Evolutionary conservation across 192 early-diverging fungal genomes (phyloP), one percentile per base, ranked within the genome.

Genomic region (Coemansia sp.): DNA sequence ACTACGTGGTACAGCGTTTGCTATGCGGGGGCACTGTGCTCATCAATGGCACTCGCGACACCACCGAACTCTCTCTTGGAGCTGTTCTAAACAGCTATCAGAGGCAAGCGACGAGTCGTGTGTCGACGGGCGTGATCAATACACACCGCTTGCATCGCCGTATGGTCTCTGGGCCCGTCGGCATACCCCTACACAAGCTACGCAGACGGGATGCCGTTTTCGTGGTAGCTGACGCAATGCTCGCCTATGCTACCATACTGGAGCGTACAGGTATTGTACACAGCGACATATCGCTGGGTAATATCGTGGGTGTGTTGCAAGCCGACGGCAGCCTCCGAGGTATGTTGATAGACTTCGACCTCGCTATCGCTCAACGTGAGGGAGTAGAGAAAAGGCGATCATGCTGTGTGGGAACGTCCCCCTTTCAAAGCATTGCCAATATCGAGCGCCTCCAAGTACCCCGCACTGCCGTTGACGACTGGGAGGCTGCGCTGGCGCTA

Each of bases 301-400:
- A 84, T 71, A 55, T 84, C 13, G 53, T 84, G 70, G 77, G 71
- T 1, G 75, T 79, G 38, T 67, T 70, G 38, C 12, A 18, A 20
- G 7, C 71, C 5, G 20, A 34, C n/a, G 70, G 73, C 43, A 40
- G 38, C 1, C 31, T 79, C 53, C 69, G 70, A 12, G 81, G 81
- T 6, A 75, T 84, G 77, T 65, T 84, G 33, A 79, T 84, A 1
- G 81, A 84, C 66, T 84, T 75, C 64, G 81, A 84, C n/a, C n/a
- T n/a, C n/a, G n/a, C n/a, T n/a, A n/a, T n/a, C n/a, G n/a, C n/a
- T n/a, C n/a, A n/a, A n/a, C n/a, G n/a, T n/a, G n/a, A n/a, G n/a
- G n/a, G n/a, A n/a, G n/a, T n/a, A n/a, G n/a, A n/a, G n/a, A n/a
- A n/a, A n/a, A n/a, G n/a, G n/a, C n/a, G n/a, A n/a, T n/a, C n/a